A percentile compares a stretch with the other conserved stretches of the same genome.
Conservation (phyloP, 1,139 yeast genomes). For the Wickerhamomyces sp. region DNA sequence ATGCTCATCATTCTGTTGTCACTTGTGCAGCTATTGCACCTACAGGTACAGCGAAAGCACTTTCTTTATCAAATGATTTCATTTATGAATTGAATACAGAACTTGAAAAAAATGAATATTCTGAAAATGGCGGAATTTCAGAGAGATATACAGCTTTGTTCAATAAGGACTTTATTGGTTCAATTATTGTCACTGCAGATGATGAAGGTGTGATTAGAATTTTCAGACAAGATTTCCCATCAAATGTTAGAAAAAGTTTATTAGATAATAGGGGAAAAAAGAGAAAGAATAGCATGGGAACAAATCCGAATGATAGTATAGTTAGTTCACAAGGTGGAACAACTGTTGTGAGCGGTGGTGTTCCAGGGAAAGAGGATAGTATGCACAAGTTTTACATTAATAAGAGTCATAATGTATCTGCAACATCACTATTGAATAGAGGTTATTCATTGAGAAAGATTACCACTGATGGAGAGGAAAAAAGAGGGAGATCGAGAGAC, state of each 20-base stretch:
- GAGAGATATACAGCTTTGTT: conserved; percentile 11
- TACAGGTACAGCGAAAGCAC: conserved; percentile 52
- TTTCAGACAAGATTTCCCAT: conserved; percentile 74
- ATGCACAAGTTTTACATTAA: conserved; percentile 5
- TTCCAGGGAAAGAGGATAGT: conserved; percentile 2
- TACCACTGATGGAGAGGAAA: neutral
- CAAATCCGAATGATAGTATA: neutral
- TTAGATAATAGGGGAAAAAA: conserved; percentile 10
- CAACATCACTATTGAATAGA: conserved; percentile 13
- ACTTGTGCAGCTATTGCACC: conserved; percentile 84
- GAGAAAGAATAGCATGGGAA: conserved; percentile 1
- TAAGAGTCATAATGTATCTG: conserved; percentile 12
- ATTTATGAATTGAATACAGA: conserved; percentile 56
- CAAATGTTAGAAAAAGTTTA: conserved; percentile 32
- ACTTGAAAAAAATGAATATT: conserved; percentile 17
- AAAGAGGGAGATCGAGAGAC: conserved; percentile 18
- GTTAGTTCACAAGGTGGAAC: neutral
- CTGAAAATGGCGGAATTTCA: neutral
- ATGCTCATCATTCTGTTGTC: conserved; percentile 69
- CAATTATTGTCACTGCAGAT: conserved; percentile 68
- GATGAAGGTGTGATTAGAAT: conserved; percentile 68
- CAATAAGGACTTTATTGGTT: conserved; percentile 27
- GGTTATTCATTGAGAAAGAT: conserved; percentile 12
- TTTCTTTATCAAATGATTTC: conserved; percentile 73
- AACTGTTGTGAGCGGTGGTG: conserved; percentile 8